Evolutionary conservation across 2,329 filamentous ascomycete species (phyloP).

Genomic region (Neofusicoccum kwambonambiense): DNA sequence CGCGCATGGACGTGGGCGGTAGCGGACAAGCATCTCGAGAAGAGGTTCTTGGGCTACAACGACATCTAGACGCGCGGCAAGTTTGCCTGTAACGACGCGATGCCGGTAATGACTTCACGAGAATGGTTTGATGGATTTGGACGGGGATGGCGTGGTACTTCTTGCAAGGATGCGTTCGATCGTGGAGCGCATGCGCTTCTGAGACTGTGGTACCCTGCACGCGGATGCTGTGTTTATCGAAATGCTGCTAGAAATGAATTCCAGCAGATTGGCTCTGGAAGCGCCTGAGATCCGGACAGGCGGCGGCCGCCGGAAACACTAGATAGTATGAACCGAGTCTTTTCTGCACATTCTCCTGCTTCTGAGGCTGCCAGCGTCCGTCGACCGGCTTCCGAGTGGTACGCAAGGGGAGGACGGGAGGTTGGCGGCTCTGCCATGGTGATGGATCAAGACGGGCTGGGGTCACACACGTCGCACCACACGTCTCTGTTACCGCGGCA

Average conservation of each 20-base stretch:
- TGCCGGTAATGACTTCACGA: slow-evolving; percentile 14
- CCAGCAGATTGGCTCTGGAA: not conserved
- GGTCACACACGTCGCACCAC: slow-evolving; percentile 7
- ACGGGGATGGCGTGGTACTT: not conserved
- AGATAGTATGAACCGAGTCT: slow-evolving; percentile 3
- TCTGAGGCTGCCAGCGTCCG: not conserved
- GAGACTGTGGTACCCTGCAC: slow-evolving; percentile 16
- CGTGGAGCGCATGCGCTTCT: slow-evolving; percentile 9
- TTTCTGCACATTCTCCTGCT: not conserved
- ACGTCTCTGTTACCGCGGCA: slow-evolving; percentile 4
- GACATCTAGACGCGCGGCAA: slow-evolving; percentile 38
- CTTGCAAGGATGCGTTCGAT: slow-evolving; percentile 1
- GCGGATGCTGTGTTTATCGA: slow-evolving; percentile 13
- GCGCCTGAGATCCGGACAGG: not conserved
- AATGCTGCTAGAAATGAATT: slow-evolving; percentile 10
- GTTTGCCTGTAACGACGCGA: slow-evolving; percentile 5
- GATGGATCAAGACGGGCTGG: not conserved
- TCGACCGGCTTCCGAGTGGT: not conserved
- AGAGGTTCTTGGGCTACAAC: slow-evolving; percentile 51
- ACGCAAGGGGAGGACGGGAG: not conserved
- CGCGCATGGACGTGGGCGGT: slow-evolving; percentile 50
- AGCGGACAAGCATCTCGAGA: slow-evolving; percentile 45
- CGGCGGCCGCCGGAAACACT: not conserved
- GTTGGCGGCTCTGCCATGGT: not conserved
- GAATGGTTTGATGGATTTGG: not conserved